A percentile compares a stretch with the other conserved stretches of the same genome.
phyloP scores from a whole-genome alignment of 1,284 basidiomycete genomes.

The Ganoderma resinaceum region DNA sequence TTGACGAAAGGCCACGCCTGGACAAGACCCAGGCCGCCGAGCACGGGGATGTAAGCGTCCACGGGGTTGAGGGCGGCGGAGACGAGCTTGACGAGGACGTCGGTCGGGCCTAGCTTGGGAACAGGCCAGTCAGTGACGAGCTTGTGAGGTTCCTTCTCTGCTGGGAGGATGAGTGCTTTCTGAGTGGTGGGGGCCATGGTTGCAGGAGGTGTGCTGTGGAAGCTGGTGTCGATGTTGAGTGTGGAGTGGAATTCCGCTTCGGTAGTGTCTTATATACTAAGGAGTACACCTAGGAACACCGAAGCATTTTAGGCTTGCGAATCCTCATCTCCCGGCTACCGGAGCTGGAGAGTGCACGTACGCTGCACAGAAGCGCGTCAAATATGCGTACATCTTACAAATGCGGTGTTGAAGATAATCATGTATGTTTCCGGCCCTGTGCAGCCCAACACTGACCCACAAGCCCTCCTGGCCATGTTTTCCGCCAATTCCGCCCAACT shows the following conservation, averaged over 20 bases:
- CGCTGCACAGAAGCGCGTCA: not conserved
- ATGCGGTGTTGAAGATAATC: too few species aligned
- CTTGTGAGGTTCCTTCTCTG: not conserved
- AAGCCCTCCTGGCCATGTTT: too few species aligned
- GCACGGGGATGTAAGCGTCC: constrained; percentile 45
- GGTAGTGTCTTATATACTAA: not conserved
- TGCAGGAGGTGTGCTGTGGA: not conserved
- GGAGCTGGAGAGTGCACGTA: not conserved
- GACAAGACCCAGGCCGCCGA: constrained; percentile 30
- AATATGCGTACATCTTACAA: too few species aligned
- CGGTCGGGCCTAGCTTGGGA: not conserved
- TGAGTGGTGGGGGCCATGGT: constrained; percentile 10
- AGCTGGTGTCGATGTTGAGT: not conserved
- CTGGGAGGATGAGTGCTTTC: constrained; percentile 3
- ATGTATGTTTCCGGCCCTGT: too few species aligned
- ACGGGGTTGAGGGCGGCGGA: constrained; percentile 19
- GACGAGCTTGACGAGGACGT: constrained; percentile 3
- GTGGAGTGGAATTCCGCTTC: not conserved
- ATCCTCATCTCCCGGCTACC: not conserved
- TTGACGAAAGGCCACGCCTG: too few species aligned
- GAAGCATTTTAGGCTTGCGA: not conserved
- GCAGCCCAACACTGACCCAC: too few species aligned
- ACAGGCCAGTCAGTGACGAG: constrained; percentile 9
- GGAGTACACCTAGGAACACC: not conserved
- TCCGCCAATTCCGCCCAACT: too few species aligned